Base-by-base conservation (phyloP, 2,329 filamentous ascomycete species). In the Teratosphaeria epicoccoides region DNA sequence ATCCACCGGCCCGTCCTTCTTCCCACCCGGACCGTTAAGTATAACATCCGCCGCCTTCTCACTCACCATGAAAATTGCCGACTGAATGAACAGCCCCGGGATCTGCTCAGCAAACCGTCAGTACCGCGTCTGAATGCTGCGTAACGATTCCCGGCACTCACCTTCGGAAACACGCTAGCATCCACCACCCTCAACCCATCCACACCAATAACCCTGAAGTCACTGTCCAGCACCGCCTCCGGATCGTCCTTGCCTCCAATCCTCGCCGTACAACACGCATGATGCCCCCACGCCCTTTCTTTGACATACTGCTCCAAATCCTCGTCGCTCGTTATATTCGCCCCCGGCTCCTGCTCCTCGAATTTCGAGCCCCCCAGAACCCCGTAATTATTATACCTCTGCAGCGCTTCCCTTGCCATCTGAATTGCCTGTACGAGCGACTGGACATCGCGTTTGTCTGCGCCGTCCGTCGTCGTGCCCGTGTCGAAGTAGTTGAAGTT, bases 11-110 rank as follows among this genome's bases (percentile, higher is more conserved):
- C n/a, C n/a, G n/a, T n/a, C n/a, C n/a, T n/a, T n/a, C n/a, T n/a
- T n/a, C n/a, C n/a, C n/a, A n/a, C n/a, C n/a, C n/a, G n/a, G n/a
- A n/a, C n/a, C 33, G 10, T 40, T 20, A 9, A 46, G 25, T 43
- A 83, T 82, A 6, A 73, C 74, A 62, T 81, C 78, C 1, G 78
- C 76, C 0, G 81, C 81, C 70, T 83, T 84, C 68, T 83, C 80
- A 1, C 71, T 73, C 6, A 79, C 69, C 65, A 83, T 78, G 55
- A 78, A 80, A 0, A 75, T 74, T 0, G 77, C 71, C 0, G 76
- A 63, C 6, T 73, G 71, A n/a, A 75, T 71, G 57, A 77, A 80
- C 49, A 71, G 74, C 52, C 79, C 79, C 0, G 77, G 76, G 40
- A 76, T 78, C 44, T 40, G 17, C 9, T 40, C 6, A 5, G 20